Conservation (phyloP, 2,329 filamentous ascomycete genomes). For the Ceratocystiopsis sp. region DNA sequence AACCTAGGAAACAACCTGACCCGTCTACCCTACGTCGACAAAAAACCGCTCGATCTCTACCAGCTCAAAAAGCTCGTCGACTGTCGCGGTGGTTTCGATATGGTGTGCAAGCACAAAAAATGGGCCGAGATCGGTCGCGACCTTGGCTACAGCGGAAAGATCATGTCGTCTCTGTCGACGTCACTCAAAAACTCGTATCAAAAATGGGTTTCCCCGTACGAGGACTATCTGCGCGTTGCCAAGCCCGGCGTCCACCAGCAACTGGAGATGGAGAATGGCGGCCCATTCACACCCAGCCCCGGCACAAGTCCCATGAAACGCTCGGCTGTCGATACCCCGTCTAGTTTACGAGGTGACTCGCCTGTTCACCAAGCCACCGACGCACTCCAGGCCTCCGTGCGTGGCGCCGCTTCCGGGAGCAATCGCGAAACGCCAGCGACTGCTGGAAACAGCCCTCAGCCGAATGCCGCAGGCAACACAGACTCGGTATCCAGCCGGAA, state of each 20-base stretch:
- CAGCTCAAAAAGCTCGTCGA: constrained; percentile 95
- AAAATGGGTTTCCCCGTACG: constrained; percentile 90
- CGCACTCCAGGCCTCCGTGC: constrained; percentile 30
- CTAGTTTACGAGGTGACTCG: constrained; percentile 44
- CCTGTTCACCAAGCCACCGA: constrained; percentile 44
- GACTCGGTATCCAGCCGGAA: constrained; percentile 43
- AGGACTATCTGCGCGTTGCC: constrained; percentile 78
- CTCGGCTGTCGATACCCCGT: constrained; percentile 41
- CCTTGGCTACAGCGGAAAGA: constrained; percentile 94
- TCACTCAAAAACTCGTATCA: constrained; percentile 97
- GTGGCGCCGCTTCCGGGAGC: constrained; percentile 23
- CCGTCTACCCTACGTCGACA: constrained; percentile 90
- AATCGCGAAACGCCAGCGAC: constrained; percentile 28
- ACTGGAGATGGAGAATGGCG: constrained; percentile 81
- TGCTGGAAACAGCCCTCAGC: constrained; percentile 27
- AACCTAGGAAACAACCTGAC: constrained; percentile 90
- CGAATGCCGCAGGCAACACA: constrained; percentile 58
- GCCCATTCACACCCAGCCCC: constrained; percentile 65
- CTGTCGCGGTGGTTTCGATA: constrained; percentile 82
- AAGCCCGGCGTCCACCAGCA: constrained; percentile 97
- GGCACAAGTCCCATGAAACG: constrained; percentile 54
- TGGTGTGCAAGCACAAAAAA: constrained; percentile 94
- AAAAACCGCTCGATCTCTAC: constrained; percentile 88
- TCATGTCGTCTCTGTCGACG: constrained; percentile 96
- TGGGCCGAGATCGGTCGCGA: constrained; percentile 98